Base-by-base conservation (phyloP, 2,329 filamentous ascomycete genomes). In the Metarhizium robertsii region DNA sequence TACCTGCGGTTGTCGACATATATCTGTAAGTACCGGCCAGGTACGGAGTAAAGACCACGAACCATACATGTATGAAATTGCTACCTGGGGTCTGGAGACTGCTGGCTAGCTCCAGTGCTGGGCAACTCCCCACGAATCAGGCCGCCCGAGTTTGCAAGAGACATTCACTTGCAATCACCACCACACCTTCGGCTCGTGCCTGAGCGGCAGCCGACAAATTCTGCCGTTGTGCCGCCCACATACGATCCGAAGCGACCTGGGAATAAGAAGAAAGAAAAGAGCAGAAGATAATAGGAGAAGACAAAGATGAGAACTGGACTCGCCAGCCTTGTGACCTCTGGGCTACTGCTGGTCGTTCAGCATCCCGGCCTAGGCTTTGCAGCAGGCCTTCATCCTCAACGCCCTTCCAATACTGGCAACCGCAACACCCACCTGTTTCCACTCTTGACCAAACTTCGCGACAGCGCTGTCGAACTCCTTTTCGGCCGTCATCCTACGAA, bases 371-470 rank as follows among this genome's bases (percentile, higher is more conserved):
- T 13, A 7, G 53, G 56, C 47, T 18, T 51, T 18, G 42, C 54
- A 10, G 36, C 38, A 16, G 38, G 38, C 29, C 20, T 53, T 8
- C 11, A 43, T 42, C 20, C 20, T 25, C 51, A 36, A 36, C 13
- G 20, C n/a, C 14, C 47, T 5, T 48, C 47, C 18, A 32, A 40
- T 42, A 11, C 11, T 11, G 42, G 59, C 46, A 60, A 55, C 43
- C 54, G 57, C 49, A 62, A 62, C n/a, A 49, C 56, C 4, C 60
- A 54, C 30, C 57, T 73, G 50, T 80, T 80, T 52, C 76, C 78
- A 0, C 70, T 77, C 55, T 65, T 80, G 55, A 75, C 73, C 36
- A 78, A 75, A 70, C 62, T 82, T 46, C 75, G 79, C 58, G 75
- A 81, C 60, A 70, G 70, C 36, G 71, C 72, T 47, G 70, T 80